These are phyloP conservation scores for Begonia loranthoides DNA, from an alignment of 306 rosid species.

Conservation along the genomic window DNA sequence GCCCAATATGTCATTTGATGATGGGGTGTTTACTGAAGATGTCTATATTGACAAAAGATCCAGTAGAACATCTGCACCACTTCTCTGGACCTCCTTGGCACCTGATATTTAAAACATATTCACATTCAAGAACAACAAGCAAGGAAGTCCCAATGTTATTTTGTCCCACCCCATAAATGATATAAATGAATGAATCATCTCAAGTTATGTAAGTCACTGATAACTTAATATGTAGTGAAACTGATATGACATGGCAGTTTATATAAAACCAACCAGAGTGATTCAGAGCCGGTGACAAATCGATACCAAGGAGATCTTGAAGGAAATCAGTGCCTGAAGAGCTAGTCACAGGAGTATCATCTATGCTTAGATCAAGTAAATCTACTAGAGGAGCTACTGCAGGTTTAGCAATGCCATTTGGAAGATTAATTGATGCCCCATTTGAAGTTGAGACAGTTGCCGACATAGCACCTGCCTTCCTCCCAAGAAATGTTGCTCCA, in stretches of 20 bases:
- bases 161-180: too few species aligned
- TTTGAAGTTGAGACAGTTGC: conserved; percentile 40
- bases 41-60: conserved; percentile 70
- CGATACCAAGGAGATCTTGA: conserved; percentile 92
- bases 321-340: conserved; percentile 72
- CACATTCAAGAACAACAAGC: conserved; percentile 5
- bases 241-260: too few species aligned
- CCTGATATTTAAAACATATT: conserved; percentile 21
- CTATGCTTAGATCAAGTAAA: conserved; percentile 72
- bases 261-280: conserved; percentile 53
- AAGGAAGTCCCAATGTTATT: not conserved
- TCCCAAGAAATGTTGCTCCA: conserved; percentile 69
- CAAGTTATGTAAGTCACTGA: too few species aligned
- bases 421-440: conserved; percentile 45
- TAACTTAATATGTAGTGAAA: too few species aligned
- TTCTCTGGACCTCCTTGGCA: conserved; percentile 31
- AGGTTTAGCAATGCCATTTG: conserved; percentile 71
- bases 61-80: conserved; percentile 66
- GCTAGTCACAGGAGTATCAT: conserved; percentile 71
- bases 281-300: conserved; percentile 37
- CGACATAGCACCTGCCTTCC: conserved; percentile 56
- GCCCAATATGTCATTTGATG: conserved; percentile 43
- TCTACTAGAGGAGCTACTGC: conserved; percentile 70
- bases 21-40: conserved; percentile 30
- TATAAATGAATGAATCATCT: too few species aligned